Percentiles rank a stretch among this genome's conserved stretches.
Evolutionary conservation across 495 filamentous ascomycete species (phyloP).

Genomic region (Penicillium coprophilum): DNA sequence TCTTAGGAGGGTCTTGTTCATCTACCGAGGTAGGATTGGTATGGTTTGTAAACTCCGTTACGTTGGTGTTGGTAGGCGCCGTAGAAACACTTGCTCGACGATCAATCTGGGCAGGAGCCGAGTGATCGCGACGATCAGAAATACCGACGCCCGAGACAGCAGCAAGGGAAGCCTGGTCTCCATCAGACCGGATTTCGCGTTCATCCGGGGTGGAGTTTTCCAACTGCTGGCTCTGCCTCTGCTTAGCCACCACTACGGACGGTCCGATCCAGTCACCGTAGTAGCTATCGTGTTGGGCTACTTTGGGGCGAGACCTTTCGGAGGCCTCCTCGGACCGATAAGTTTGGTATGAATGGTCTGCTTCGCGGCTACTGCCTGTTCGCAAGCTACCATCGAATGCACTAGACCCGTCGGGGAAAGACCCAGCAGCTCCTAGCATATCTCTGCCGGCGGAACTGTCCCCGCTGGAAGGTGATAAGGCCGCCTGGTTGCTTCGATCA

Average conservation of each 20-base stretch:
- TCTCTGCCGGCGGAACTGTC: constrained; percentile 66
- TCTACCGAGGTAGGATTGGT: constrained; percentile 41
- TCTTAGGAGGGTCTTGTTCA: constrained; percentile 17
- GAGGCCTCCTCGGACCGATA: constrained; percentile 10
- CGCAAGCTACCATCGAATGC: constrained; percentile 20
- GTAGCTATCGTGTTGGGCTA: constrained; percentile 39
- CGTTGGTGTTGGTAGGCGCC: constrained; percentile 39
- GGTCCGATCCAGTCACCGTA: constrained; percentile 48
- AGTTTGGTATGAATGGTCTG: constrained; percentile 16
- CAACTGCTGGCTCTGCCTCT: constrained; percentile 25
- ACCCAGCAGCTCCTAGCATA: constrained; percentile 56
- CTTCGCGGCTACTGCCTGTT: constrained; percentile 17
- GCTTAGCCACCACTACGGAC: constrained; percentile 25
- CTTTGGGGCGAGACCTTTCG: constrained; percentile 15
- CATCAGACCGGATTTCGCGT: constrained; percentile 25
- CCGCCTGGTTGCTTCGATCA: constrained; percentile 73
- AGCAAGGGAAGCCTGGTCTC: constrained; percentile 23
- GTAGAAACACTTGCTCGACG: constrained; percentile 43
- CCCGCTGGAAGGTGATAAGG: constrained; percentile 72
- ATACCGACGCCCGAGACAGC: constrained; percentile 26
- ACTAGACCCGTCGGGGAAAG: constrained; percentile 50
- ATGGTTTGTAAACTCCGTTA: constrained; percentile 39
- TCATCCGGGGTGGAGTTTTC: constrained; percentile 18
- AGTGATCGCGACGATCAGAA: constrained; percentile 30
- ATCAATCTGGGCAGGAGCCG: constrained; percentile 27